Base-by-base conservation (phyloP, 345 rosid species). In the rapeseed (Brassica napus) region DNA sequence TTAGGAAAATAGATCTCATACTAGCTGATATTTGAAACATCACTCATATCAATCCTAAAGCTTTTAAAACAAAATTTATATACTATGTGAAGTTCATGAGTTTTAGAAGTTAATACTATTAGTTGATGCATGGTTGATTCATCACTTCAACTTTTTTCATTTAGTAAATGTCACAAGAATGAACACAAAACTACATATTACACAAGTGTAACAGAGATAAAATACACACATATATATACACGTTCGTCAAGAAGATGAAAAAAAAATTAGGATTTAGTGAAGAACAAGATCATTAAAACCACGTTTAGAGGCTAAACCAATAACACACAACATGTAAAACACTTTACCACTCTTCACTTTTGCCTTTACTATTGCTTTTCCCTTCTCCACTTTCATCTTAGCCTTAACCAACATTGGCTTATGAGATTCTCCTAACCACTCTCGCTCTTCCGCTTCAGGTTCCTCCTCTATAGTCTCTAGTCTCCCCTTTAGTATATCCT, bases 401-500 rank as follows among this genome's bases (percentile, higher is more conserved):
- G 79, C 79, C 72, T 75, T 80, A 21, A 12, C 71, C 72, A 80
- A 58, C 60, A 81, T 44, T 69, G 75, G 74, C 69, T 39, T 80
- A 15, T 47, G 66, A 1, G 76, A 75, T 42, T 81, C 78, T 23
- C 72, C 68, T 52, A 71, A 24, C 69, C 69, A 7, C 49, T 70
- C 62, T 65, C 76, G 35, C 60, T 72, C 79, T 60, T 81, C 83
- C 49, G 57, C 83, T 66, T 81, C 83, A 0, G 83, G 83, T 71
- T 81, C 83, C 16, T 81, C 80, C 10, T 81, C 80, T 60, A 81
- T 81, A 0, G 83, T 81, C 83, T 81, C 83, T 47, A 81, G 72
- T 57, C 80, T 81, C 49, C 83, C 80, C 11, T 71, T 76, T 12
- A 76, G 37, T 81, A 81, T 81, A 70, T 81, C 80, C 4, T 76